These are phyloP conservation scores for Cytospora schulzeri DNA, from an alignment of 2,329 filamentous ascomycete species.

Conservation along the genomic window DNA sequence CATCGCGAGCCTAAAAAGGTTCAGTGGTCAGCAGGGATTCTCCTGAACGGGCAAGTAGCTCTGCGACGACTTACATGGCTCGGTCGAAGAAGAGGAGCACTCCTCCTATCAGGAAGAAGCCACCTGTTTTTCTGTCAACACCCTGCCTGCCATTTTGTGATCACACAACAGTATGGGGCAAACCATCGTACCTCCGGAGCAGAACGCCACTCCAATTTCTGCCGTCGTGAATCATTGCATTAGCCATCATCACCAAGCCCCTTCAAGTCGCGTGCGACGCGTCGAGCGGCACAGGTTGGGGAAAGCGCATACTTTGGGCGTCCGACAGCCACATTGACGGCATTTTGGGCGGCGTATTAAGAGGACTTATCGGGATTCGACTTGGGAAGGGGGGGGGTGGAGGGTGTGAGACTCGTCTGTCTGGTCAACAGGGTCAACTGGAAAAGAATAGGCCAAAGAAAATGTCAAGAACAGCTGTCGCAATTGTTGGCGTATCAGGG, in stretches of 20 bases:
- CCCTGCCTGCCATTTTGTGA: constrained; percentile 10
- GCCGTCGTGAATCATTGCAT: constrained; percentile 34
- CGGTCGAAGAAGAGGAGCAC: constrained; percentile 98
- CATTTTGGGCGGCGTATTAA: constrained; percentile 52
- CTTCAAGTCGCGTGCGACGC: constrained; percentile 7
- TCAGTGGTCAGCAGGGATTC: constrained; percentile 11
- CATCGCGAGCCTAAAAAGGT: constrained; percentile 78
- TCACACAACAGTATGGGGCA: constrained; percentile 30
- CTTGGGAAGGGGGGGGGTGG: too few species aligned
- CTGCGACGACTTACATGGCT: constrained; percentile 69
- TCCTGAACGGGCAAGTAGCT: constrained; percentile 2
- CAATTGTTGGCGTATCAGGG: not conserved
- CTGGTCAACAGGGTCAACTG: not conserved
- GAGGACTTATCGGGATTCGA: not conserved
- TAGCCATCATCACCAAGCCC: constrained; percentile 32
- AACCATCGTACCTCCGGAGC: constrained; percentile 81
- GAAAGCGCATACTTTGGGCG: constrained; percentile 72
- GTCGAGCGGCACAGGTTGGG: constrained; percentile 7
- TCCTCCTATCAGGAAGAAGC: constrained; percentile 91
- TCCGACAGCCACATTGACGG: constrained; percentile 96
- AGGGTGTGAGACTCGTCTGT: not conserved
- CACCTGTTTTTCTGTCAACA: constrained; percentile 57
- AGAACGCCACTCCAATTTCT: constrained; percentile 98
- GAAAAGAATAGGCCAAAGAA: not conserved
- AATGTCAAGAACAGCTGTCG: not conserved